Base-by-base conservation (phyloP, 1,139 yeast genomes). In the Chernovozyma aurita region DNA sequence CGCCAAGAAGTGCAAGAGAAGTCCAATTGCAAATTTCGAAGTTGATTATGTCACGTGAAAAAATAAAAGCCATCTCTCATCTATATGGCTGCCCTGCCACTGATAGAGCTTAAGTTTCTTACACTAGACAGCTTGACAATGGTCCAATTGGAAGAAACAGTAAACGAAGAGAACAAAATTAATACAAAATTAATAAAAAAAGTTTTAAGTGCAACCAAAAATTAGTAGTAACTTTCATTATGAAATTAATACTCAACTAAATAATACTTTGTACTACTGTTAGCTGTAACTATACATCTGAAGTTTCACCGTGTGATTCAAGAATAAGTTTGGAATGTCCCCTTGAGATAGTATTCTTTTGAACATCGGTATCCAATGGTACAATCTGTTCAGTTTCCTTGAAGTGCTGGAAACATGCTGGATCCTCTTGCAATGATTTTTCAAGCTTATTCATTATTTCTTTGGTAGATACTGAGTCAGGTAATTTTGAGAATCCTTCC, bases 361-460 rank as follows among this genome's bases (percentile, higher is more conserved):
- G 55, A 9, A 59, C 64, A 43, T 59, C 59, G 33, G 56, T 63
- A 38, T 55, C 58, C 27, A 56, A 46, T 17, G 40, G 27, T 15
- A 48, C 44, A 6, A 26, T 6, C 12, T 26, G 28, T 14, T 26
- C 17, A 4, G 44, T 41, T 25, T 42, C 50, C 33, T 48, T 50
- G 33, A 30, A 48, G 44, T 38, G 41, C 46, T 31, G 45, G 45
- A 65, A 65, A 35, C 48, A 61, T 13, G 46, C 42, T 2, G 65
- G 62, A 34, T 50, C 47, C 28, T 64, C 71, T 41, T 63, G 63
- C 7, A 51, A 40, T 4, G 46, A 48, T 42, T 59, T 61, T 7
- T 62, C 70, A 25, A 70, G 47, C 34, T 51, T 54, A 35, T 45
- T 50, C 55, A 59, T 52, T 16, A 70, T 63, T 31, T 70, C 76